These are phyloP conservation scores for Scleroderma bovista DNA, from an alignment of 768 basidiomycete species.

Conservation along the genomic window DNA sequence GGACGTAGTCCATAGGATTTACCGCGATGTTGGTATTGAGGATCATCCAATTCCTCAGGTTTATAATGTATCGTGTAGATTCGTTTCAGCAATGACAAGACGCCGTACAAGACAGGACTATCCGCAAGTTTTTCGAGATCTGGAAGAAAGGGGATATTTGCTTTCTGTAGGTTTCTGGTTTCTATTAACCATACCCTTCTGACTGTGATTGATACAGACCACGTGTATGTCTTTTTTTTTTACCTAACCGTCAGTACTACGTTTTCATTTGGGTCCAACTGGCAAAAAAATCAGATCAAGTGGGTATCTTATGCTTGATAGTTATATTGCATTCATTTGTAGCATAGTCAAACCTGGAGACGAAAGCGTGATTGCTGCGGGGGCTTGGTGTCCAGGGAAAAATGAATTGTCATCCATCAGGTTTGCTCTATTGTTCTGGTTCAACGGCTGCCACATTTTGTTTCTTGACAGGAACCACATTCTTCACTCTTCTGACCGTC, in stretches of 20 bases:
- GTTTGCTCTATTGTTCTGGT: slow-evolving; percentile 25
- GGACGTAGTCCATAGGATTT: slow-evolving; percentile 89
- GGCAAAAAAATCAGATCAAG: slow-evolving; percentile 12
- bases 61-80: slow-evolving; percentile 39
- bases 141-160: slow-evolving; percentile 88
- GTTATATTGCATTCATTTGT: slow-evolving; percentile 2
- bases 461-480: slow-evolving; percentile 49
- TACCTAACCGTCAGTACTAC: too few relatives aligned
- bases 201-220: slow-evolving; percentile 17
- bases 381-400: slow-evolving; percentile 73
- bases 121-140: slow-evolving; percentile 84
- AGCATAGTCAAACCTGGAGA: slow-evolving; percentile 57
- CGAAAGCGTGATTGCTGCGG: slow-evolving; percentile 71
- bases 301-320: slow-evolving; percentile 5
- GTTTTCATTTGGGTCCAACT: background rate
- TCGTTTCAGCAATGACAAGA: slow-evolving; percentile 91
- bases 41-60: background rate
- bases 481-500: slow-evolving; percentile 49
- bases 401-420: slow-evolving; percentile 76
- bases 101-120: slow-evolving; percentile 85
- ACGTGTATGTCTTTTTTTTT: slow-evolving; percentile 9
- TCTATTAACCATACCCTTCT: background rate
- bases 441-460: background rate
- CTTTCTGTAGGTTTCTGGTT: slow-evolving; percentile 55
- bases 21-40: slow-evolving; percentile 61